Evolutionary conservation across 768 basidiomycete genomes (phyloP).

Genomic region (Gymnopilus dilepis): DNA sequence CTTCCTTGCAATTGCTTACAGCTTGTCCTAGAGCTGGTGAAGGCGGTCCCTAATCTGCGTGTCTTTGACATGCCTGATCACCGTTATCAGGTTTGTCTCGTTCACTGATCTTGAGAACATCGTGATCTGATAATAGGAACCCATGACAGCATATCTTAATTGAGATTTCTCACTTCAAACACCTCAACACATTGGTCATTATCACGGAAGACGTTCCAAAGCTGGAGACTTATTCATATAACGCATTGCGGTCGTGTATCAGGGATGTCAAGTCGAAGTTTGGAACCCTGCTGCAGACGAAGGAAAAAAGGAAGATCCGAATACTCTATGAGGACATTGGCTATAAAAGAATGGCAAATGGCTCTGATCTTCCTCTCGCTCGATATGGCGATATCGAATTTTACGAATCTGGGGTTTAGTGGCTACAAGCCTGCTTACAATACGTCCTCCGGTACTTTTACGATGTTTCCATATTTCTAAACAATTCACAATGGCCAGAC

Average conservation of each 20-base stretch:
- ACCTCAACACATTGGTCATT: background rate
- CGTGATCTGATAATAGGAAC: background rate
- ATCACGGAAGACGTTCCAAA: background rate
- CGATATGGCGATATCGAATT: background rate
- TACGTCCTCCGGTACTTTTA: background rate
- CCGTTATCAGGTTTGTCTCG: background rate
- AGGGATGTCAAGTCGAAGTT: background rate
- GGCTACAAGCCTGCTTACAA: background rate
- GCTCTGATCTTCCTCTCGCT: background rate
- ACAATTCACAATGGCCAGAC: background rate
- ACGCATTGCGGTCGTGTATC: background rate
- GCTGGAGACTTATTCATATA: background rate
- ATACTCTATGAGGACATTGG: background rate
- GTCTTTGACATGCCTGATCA: background rate
- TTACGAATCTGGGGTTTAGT: background rate
- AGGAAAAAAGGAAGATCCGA: background rate
- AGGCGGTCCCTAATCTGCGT: slow-evolving; percentile 2
- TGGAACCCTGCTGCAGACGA: background rate
- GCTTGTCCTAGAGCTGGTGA: slow-evolving; percentile 7
- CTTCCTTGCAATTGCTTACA: too few relatives aligned
- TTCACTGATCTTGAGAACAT: background rate
- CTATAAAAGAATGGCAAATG: background rate
- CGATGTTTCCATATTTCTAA: background rate
- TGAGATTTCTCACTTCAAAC: background rate
- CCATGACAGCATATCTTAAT: background rate